Base-by-base conservation (phyloP, 2,329 filamentous ascomycete genomes). In the Domatiomyces catenatus region DNA sequence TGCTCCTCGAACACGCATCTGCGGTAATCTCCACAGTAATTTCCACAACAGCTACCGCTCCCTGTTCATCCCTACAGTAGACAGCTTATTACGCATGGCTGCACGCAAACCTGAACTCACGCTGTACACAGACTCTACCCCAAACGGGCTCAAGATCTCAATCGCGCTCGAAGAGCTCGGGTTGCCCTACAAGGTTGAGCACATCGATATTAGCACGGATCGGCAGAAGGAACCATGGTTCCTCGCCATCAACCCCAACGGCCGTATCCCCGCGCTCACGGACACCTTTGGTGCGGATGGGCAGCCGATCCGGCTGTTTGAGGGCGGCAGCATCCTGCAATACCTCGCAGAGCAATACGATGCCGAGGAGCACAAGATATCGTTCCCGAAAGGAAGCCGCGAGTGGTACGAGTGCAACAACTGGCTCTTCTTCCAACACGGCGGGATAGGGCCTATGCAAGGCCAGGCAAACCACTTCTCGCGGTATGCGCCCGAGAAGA, bases 191-290 rank as follows among this genome's bases (percentile, higher is more conserved):
- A 64, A 64, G 44, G 44, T 57, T 1, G 62, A 67, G n/a, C 52
- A 67, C 26, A 62, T 73, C 42, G 62, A 73, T 46, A 70, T 73
- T 46, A 62, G 60, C 46, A 83, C 84, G 55, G 84, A 87, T 63
- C 75, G 71, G n/a, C 86, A 92, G 61, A 92, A 90, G 61, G 77
- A 90, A 66, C 79, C 78, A 15, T 93, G 86, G 86, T 95, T 90
- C 69, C 76, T 93, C 24, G 80, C 81, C 48, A 93, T 94, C 69
- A 94, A 94, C 68, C 88, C 88, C 56, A 94, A 94, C 65, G 88
- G 88, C 56, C 84, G 88, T 58, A 94, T 94, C 60, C 89, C 88
- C 3, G 45, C 45, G 15, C 17, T 47, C 15, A 48, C 47, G 12
- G 47, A 48, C 19, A 48, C 24, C 8, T 83, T 85, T 64, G 32